Base-by-base conservation (phyloP, 2,329 filamentous ascomycete genomes). In the Didymella glomerata region DNA sequence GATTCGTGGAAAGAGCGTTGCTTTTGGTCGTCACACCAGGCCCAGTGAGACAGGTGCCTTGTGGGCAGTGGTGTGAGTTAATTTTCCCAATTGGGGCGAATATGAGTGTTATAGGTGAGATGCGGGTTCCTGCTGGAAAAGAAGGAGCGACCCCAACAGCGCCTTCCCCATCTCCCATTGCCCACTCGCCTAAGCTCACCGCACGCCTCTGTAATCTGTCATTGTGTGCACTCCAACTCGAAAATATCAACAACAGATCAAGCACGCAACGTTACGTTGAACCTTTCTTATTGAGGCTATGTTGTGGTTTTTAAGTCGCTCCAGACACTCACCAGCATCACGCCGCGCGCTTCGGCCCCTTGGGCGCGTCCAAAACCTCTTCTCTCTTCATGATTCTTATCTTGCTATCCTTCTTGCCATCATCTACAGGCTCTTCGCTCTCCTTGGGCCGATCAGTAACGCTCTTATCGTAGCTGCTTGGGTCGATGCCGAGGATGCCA, bases 401-500 rank as follows among this genome's bases (percentile, higher is more conserved):
- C 64, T 75, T 76, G 0, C 67, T 67, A 27, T 76, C 75, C 60
- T 74, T 75, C 62, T 71, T 74, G 28, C 54, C 55, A 30, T 52
- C 52, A 4, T 71, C 72, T 8, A 38, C 40, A 34, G 72, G 71
- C 40, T 63, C 57, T 36, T 75, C 75, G n/a, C 63, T 65, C 50
- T 76, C 72, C 60, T 76, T 77, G 30, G 67, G 71, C 63, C 72
- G 69, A 62, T 75, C 72, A 22, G 72, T 70, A 54, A 76, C 66
- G 59, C 67, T 81, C 73, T 73, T 80, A 62, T 87, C 85, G 66
- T 83, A 87, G 72, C 83, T 87, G 57, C 80, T 84, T 1, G 86
- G 85, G 70, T 89, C 86, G 57, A 89, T 86, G 9, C 87, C 87
- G 7, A 89, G 73, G 54, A 89, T 87, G 10, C 86, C 87, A 36